Evolutionary conservation across 305 asterid genomes (phyloP).

Genomic region (Solanum hybrid): DNA sequence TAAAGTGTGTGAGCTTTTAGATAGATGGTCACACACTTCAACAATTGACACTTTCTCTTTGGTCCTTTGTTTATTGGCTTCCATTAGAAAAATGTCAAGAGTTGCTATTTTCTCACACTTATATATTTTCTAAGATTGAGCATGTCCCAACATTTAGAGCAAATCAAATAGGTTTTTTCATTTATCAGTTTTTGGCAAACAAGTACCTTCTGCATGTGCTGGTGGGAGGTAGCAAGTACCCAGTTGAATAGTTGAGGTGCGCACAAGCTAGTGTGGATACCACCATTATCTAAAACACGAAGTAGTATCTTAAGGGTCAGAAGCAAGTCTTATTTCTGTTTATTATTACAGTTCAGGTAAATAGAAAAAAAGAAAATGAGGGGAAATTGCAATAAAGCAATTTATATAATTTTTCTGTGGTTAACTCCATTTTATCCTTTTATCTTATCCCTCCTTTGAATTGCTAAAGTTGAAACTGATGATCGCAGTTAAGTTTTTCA

Average conservation of each 20-base stretch:
- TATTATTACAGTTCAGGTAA: not conserved
- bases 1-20: not conserved
- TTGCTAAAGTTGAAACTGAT: not conserved
- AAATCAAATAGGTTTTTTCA: not conserved
- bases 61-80: not conserved
- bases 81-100: not conserved
- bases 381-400: not conserved
- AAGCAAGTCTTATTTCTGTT: not conserved
- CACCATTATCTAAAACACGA: not conserved
- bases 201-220: not conserved
- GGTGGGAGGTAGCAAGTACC: not conserved
- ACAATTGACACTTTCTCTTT: not conserved
- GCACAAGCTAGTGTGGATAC: not conserved
- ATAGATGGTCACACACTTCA: not conserved
- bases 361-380: not conserved
- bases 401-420: not conserved
- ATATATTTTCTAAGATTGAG: not conserved
- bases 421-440: not conserved
- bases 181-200: not conserved
- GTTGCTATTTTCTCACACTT: not conserved
- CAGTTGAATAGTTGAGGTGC: not conserved
- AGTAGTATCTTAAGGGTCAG: not conserved
- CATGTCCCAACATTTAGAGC: not conserved
- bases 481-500: not conserved
- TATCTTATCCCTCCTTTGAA: not conserved